These are phyloP conservation scores for Protea cynaroides DNA, from an alignment of 164 flowering plant genomes.

Conservation along the genomic window DNA sequence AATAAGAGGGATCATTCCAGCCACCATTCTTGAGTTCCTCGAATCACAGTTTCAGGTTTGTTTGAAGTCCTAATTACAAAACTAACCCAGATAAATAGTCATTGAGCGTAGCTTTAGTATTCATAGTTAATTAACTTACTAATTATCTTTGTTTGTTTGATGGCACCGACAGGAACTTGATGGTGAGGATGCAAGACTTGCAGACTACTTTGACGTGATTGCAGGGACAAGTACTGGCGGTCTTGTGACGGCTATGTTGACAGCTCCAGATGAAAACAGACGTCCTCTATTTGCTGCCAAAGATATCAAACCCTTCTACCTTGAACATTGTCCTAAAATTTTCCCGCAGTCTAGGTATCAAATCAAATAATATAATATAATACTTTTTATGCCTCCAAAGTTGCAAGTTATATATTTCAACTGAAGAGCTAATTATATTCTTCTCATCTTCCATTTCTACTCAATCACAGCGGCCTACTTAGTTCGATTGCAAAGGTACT, in stretches of 20 bases:
- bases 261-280: conserved; percentile 27
- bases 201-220: conserved; percentile 44
- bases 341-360: conserved; percentile 23
- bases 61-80: no score
- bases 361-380: no score
- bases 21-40: no score
- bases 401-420: no score
- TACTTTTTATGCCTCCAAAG: no score
- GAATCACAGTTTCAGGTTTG: conserved; percentile 27
- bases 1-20: no score
- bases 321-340: conserved; percentile 28
- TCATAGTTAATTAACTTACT: no score
- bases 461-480: no score
- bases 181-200: conserved; percentile 34
- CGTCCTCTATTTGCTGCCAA: conserved; percentile 37
- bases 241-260: conserved; percentile 32
- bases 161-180: conserved; percentile 34
- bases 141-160: not conserved
- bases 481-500: not conserved
- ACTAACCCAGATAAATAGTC: no score
- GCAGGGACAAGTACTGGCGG: conserved; percentile 49
- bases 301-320: conserved; percentile 30
- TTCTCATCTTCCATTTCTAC: no score
- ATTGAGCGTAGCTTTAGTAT: no score
- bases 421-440: no score